A percentile compares a stretch with the other conserved stretches of the same genome.
phyloP scores from a whole-genome alignment of 129 eudicot genomes.

The Solidago caesia region DNA sequence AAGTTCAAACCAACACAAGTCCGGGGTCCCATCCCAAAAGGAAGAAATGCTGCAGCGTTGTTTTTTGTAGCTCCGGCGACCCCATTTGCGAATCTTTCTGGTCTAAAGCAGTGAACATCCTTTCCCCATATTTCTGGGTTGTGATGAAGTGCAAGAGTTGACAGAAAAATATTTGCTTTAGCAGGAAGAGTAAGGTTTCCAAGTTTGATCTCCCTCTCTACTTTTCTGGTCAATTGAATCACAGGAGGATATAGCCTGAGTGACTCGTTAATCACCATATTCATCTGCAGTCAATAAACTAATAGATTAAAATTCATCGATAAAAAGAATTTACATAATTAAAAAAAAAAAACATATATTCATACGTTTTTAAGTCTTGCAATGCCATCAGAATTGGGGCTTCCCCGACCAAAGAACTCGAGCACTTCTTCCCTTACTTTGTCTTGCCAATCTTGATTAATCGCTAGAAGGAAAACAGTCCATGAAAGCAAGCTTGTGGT shows the following conservation, averaged over 20 bases:
- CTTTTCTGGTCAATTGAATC: constrained; percentile 32
- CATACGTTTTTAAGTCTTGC: constrained; percentile 57
- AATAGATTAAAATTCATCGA: background rate
- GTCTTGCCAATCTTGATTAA: constrained; percentile 56
- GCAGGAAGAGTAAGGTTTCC: constrained; percentile 44
- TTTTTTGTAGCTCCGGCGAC: constrained; percentile 54
- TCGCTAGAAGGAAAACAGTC: constrained; percentile 45
- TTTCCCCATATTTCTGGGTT: constrained; percentile 56
- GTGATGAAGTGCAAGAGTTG: constrained; percentile 53
- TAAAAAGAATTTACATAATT: background rate
- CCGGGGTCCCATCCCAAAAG: constrained; percentile 58
- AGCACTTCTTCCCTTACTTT: constrained; percentile 50
- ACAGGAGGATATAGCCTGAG: constrained; percentile 54
- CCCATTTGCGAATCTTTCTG: constrained; percentile 56
- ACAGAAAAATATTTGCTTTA: constrained; percentile 31
- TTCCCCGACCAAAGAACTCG: constrained; percentile 31
- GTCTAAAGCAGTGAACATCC: constrained; percentile 49
- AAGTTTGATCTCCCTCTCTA: constrained; percentile 30
- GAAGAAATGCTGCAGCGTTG: constrained; percentile 50
- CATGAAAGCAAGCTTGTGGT: constrained; percentile 46
- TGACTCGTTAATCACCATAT: constrained; percentile 55
- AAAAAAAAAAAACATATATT: background rate
- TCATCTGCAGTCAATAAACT: constrained; percentile 35
- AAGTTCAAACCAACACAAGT: constrained; percentile 50
- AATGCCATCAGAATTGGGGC: constrained; percentile 47